phyloP scores from a whole-genome alignment of 306 rosid species.

The Heteromeles arbutifolia region DNA sequence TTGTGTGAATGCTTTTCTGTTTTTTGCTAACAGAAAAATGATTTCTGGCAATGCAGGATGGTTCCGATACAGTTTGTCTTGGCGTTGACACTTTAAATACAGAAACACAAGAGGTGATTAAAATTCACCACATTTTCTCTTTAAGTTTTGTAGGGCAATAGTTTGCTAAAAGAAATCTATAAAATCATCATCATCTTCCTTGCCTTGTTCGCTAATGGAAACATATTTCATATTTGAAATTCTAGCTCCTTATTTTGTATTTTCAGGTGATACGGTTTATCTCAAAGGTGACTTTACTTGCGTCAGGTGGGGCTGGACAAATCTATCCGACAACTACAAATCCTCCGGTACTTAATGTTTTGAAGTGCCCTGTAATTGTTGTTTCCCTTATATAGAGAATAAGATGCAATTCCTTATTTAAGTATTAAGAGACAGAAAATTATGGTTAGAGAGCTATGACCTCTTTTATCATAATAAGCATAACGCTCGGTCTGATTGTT shows the following conservation, averaged over 20 bases:
- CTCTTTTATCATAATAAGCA: neutral
- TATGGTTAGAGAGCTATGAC: neutral
- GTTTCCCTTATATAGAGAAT: neutral
- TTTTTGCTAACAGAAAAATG: conserved; percentile 27
- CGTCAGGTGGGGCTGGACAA: conserved; percentile 98
- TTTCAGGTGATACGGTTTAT: conserved; percentile 81
- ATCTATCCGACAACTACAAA: conserved; percentile 90
- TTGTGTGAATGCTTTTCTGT: conserved; percentile 8
- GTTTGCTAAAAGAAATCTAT: neutral
- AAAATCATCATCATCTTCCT: neutral
- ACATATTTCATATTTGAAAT: neutral
- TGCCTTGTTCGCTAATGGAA: neutral
- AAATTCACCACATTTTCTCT: neutral
- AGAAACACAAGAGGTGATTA: conserved; percentile 67
- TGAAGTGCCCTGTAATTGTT: neutral
- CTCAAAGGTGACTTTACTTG: conserved; percentile 90
- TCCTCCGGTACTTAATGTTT: conserved; percentile 53
- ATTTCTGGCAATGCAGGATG: conserved; percentile 47
- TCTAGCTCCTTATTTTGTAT: conserved; percentile 17
- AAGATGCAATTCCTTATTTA: neutral
- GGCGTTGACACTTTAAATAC: conserved; percentile 85
- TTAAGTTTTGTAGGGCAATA: conserved; percentile 1
- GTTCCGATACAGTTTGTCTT: conserved; percentile 59
- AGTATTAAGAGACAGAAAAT: neutral
- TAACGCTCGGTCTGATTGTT: conserved; percentile 8